phyloP scores from a whole-genome alignment of 164 flowering plant species.

The Kingdonia uniflora region DNA sequence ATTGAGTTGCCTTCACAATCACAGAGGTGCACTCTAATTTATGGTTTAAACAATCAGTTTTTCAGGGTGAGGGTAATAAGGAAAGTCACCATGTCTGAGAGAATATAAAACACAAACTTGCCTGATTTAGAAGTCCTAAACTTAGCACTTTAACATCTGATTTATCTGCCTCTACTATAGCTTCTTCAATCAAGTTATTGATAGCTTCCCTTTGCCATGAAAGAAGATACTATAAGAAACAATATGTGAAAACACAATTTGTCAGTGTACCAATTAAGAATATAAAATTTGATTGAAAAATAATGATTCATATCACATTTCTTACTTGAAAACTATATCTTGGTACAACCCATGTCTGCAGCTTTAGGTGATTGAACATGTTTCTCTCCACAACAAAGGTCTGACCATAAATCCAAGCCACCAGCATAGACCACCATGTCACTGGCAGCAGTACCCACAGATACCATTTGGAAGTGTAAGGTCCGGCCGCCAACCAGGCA shows the following conservation, averaged over 20 bases:
- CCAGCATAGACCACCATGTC: conserved; percentile 23
- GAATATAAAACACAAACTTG: too few relatives aligned
- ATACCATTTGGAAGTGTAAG: conserved; percentile 49
- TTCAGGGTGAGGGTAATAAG: too few relatives aligned
- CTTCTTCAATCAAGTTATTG: conserved; percentile 50
- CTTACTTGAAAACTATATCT: conserved; percentile 53
- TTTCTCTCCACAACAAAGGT: conserved; percentile 47
- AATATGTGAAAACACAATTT: too few relatives aligned
- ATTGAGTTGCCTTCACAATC: too few relatives aligned
- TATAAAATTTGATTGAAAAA: too few relatives aligned
- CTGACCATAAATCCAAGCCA: conserved; percentile 36
- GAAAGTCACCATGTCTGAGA: conserved; percentile 38
- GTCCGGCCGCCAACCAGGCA: conserved; percentile 46
- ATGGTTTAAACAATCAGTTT: too few relatives aligned
- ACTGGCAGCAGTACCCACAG: conserved; percentile 42
- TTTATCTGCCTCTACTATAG: conserved; percentile 51
- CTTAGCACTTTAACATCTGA: conserved; percentile 50
- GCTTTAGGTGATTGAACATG: conserved; percentile 27
- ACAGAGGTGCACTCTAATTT: too few relatives aligned
- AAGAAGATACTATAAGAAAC: conserved; percentile 28
- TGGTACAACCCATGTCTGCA: conserved; percentile 60
- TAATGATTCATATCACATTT: too few relatives aligned
- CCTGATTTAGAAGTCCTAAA: conserved; percentile 72
- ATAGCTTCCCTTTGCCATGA: conserved; percentile 36
- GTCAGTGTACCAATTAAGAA: too few relatives aligned